Conservation (phyloP, 2,329 filamentous ascomycete genomes). For the Arachnomyces sp. region DNA sequence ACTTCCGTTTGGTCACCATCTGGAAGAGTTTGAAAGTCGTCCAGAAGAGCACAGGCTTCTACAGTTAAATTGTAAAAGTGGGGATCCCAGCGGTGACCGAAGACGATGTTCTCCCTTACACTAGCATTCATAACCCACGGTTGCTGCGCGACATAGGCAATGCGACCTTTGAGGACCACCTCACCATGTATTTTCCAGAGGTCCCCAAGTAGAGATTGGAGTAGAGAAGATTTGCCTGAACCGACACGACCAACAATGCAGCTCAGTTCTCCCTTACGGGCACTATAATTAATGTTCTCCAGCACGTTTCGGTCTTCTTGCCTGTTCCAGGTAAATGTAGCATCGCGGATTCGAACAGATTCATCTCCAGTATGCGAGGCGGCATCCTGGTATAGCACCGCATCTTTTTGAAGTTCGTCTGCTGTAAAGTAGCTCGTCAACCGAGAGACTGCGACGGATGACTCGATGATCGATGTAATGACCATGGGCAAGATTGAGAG, state of each 20-base stretch:
- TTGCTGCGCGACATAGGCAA: constrained; percentile 88
- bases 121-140: constrained; percentile 98
- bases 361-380: constrained; percentile 76
- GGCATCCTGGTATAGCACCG: constrained; percentile 62
- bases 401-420: constrained; percentile 83
- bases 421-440: constrained; percentile 77
- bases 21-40: constrained; percentile 86
- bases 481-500: constrained; percentile 94
- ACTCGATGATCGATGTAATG: constrained; percentile 92
- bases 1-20: constrained; percentile 97
- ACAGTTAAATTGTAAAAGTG: constrained; percentile 91
- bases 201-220: constrained; percentile 83
- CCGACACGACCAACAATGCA: constrained; percentile 95
- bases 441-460: constrained; percentile 81
- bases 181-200: constrained; percentile 81
- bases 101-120: constrained; percentile 93
- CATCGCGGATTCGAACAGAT: constrained; percentile 73
- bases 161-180: constrained; percentile 71
- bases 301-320: constrained; percentile 62
- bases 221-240: constrained; percentile 84
- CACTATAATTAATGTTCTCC: constrained; percentile 77
- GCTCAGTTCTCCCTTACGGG: constrained; percentile 84
- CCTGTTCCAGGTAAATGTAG: constrained; percentile 90
- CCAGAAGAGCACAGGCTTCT: constrained; percentile 78
- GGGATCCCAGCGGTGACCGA: constrained; percentile 88